phyloP scores from a whole-genome alignment of 345 rosid species.

The Eucalyptus pauciflora region DNA sequence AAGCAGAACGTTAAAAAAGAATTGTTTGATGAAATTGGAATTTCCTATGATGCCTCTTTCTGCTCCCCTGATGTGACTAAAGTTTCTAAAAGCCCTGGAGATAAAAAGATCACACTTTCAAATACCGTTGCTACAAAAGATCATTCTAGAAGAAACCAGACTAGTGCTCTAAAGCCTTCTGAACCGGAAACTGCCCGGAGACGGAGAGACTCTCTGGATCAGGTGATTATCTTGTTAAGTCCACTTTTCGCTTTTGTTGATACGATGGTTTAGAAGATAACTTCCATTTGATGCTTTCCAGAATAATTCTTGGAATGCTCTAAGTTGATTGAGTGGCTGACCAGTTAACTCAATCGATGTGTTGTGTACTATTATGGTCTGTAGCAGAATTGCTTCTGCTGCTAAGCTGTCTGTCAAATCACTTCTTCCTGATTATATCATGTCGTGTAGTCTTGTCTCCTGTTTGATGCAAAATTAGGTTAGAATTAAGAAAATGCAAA shows the following conservation, averaged over 20 bases:
- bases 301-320: not conserved
- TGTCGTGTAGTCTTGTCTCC: not conserved
- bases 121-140: conserved; percentile 40
- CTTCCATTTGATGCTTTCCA: not conserved
- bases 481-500: not conserved
- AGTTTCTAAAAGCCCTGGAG: conserved; percentile 22
- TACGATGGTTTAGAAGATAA: conserved; percentile 1
- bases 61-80: conserved; percentile 56
- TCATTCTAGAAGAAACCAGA: conserved; percentile 44
- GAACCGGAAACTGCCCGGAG: conserved; percentile 85
- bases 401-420: not conserved
- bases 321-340: not conserved
- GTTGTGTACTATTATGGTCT: not conserved
- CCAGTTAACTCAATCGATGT: not conserved
- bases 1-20: conserved; percentile 63
- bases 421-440: not conserved
- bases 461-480: not conserved
- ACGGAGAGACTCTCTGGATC: conserved; percentile 80
- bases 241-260: not conserved
- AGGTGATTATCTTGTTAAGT: conserved; percentile 22
- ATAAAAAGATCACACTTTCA: conserved; percentile 36
- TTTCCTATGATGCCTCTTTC: conserved; percentile 70
- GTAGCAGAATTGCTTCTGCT: not conserved
- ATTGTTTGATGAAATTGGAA: conserved; percentile 80
- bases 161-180: conserved; percentile 44